Conservation (phyloP, 2,329 filamentous ascomycete genomes). For the Penicillium italicum region DNA sequence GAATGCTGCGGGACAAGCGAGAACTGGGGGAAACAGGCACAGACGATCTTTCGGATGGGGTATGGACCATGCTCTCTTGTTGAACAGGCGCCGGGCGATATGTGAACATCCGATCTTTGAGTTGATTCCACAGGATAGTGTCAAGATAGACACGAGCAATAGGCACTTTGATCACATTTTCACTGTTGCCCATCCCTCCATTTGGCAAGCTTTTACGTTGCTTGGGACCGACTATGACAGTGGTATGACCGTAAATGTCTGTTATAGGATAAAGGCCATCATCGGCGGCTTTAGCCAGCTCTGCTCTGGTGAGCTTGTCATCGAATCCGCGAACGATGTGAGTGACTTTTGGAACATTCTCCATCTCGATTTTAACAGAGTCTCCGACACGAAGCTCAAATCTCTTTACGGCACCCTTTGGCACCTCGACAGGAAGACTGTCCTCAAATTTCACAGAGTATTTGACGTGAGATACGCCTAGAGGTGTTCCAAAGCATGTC, state of each 20-base stretch:
- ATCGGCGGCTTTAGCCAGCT: conserved; percentile 23
- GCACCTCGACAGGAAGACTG: conserved; percentile 40
- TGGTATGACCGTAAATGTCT: conserved; percentile 44
- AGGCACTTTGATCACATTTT: conserved; percentile 41
- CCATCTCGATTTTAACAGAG: conserved; percentile 46
- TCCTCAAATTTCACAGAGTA: conserved; percentile 49
- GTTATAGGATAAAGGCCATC: conserved; percentile 32
- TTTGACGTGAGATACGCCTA: conserved; percentile 37
- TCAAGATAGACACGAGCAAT: conserved; percentile 47
- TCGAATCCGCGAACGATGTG: conserved; percentile 44
- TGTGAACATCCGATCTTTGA: conserved; percentile 42
- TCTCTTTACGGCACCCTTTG: conserved; percentile 40
- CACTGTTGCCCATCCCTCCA: conserved; percentile 26
- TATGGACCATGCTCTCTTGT: conserved; percentile 29
- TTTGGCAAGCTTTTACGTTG: conserved; percentile 42
- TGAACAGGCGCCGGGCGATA: conserved; percentile 21
- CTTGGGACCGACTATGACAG: conserved; percentile 42
- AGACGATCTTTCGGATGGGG: conserved; percentile 39
- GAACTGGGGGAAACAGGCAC: conserved; percentile 49
- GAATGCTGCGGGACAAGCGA: conserved; percentile 44
- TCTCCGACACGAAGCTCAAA: conserved; percentile 47
- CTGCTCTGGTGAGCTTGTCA: conserved; percentile 32
- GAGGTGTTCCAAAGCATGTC: conserved; percentile 51
- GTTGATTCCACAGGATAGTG: conserved; percentile 45
- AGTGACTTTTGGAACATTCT: conserved; percentile 41